Base-by-base conservation (phyloP, 2,329 filamentous ascomycete species). In the Tolypocladium amazonense region DNA sequence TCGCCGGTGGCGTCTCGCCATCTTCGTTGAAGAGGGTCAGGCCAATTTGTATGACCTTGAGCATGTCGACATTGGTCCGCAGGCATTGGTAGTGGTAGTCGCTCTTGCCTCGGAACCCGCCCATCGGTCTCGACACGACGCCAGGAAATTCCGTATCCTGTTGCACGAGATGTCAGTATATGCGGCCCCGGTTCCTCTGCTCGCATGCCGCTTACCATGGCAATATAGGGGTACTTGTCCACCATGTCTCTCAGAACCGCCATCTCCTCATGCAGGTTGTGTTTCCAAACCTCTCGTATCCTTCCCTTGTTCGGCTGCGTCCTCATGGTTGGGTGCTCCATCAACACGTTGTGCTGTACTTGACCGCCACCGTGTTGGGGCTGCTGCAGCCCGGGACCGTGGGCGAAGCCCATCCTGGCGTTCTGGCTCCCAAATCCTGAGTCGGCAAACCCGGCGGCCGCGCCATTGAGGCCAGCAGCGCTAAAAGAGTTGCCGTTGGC, bases 71-170 rank as follows among this genome's bases (percentile, higher is more conserved):
- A 71, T 99, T 99, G 68, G 92, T 95, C 62, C 94, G 89, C 55
- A 99, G 81, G 62, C 93, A 97, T 79, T 99, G 94, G 76, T 99
- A 99, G 73, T 99, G 94, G 71, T 99, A 99, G 69, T 97, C 93
- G 65, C 92, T 94, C 77, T 97, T 97, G 61, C 90, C 94, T 61
- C 89, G 86, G 73, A 99, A 99, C 59, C 88, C 86, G 56, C 94
- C 94, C 81, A 99, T 97, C 2, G 94, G 94, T 66, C 94, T 85
- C 33, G 93, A 91, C 58, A 99, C 93, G 58, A 99, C 92, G 60
- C 94, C 94, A n/a, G 94, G 94, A 68, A 99, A 99, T 72, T 97
- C 93, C 30, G 94, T 97, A 72, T 99, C 94, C 92, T 96, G 71
- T 57, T 52, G 61, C 54, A 20, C 35, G 12, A 53, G 57, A 38